Percentiles rank a stretch among this genome's conserved stretches.
These are phyloP conservation scores for Trichoderma oligosporum DNA, from an alignment of 2,329 filamentous ascomycete species.

Conservation along the genomic window DNA sequence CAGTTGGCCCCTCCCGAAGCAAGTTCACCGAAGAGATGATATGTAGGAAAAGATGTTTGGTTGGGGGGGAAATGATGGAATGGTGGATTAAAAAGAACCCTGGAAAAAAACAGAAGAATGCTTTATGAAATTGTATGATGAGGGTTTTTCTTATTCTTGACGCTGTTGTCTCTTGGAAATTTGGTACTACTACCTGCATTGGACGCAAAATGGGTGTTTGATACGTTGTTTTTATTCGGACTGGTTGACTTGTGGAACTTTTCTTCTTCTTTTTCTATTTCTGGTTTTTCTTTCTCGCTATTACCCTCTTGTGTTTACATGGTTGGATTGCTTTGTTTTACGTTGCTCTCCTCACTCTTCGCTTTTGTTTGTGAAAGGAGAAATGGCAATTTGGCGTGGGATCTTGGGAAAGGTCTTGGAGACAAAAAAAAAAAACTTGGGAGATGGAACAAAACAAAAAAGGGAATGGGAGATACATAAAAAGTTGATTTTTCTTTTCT, in stretches of 20 bases:
- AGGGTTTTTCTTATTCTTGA: conserved; percentile 1
- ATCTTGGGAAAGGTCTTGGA: neutral
- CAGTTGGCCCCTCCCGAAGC: neutral
- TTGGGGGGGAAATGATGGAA: neutral
- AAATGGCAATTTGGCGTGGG: neutral
- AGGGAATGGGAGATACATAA: conserved; percentile 19
- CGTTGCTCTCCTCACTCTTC: neutral
- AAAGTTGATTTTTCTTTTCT: conserved; percentile 19
- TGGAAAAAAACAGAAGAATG: neutral
- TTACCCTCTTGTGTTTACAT: conserved; percentile 5
- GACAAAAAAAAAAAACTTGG: neutral
- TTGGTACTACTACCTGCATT: conserved; percentile 9
- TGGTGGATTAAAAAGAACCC: neutral
- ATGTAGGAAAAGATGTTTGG: neutral
- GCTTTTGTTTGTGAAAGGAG: neutral
- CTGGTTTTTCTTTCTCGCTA: neutral
- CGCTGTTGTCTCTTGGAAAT: conserved; percentile 16
- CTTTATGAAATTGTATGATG: conserved; percentile 18
- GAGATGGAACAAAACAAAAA: conserved; percentile 16
- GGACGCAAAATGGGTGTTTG: conserved; percentile 6
- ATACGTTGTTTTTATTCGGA: neutral
- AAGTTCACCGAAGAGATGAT: neutral
- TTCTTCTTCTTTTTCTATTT: neutral
- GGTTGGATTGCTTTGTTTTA: conserved; percentile 9
- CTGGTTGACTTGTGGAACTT: neutral